Evolutionary conservation across 1,284 basidiomycete species (phyloP).

Genomic region (Rhodotorula sp.): DNA sequence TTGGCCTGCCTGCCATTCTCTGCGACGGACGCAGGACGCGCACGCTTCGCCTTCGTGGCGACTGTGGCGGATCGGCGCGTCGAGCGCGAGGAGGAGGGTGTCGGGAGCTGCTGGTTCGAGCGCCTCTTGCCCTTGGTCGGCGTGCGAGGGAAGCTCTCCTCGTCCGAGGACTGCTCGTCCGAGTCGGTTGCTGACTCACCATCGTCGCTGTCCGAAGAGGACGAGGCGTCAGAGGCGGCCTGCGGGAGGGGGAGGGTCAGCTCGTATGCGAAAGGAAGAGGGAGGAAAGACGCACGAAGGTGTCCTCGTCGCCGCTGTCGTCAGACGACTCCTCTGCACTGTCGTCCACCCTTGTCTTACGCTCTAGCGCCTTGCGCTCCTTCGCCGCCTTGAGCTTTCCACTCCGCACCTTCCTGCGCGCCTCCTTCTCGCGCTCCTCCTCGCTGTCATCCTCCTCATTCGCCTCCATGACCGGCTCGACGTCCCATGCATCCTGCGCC

Average conservation of each 20-base stretch:
- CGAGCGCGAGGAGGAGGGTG: slow-evolving; percentile 7
- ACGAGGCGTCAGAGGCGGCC: slow-evolving; percentile 8
- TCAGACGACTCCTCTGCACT: slow-evolving; percentile 11
- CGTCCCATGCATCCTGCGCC: slow-evolving; percentile 35
- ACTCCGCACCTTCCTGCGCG: not conserved
- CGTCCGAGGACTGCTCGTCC: not conserved
- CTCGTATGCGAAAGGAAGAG: not conserved
- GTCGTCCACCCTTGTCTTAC: not conserved
- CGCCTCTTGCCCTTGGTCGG: slow-evolving; percentile 7
- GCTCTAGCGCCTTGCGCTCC: slow-evolving; percentile 1
- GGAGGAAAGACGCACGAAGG: slow-evolving; percentile 20
- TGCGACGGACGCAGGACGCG: not conserved
- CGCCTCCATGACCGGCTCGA: slow-evolving; percentile 30
- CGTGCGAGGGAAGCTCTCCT: slow-evolving; percentile 1
- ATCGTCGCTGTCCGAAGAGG: slow-evolving; percentile 1
- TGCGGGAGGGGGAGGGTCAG: not conserved
- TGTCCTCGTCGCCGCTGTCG: slow-evolving; percentile 15
- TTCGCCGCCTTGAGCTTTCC: not conserved
- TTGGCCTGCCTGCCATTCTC: not conserved
- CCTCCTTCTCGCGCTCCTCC: slow-evolving; percentile 10
- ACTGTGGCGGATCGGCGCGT: not conserved
- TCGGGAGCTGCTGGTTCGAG: not conserved
- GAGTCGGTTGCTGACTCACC: slow-evolving; percentile 1
- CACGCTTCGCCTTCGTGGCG: not conserved
- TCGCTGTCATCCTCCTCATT: slow-evolving; percentile 13